Base-by-base conservation (phyloP, 176 grass and related monocot species). In the Ananas comosus region DNA sequence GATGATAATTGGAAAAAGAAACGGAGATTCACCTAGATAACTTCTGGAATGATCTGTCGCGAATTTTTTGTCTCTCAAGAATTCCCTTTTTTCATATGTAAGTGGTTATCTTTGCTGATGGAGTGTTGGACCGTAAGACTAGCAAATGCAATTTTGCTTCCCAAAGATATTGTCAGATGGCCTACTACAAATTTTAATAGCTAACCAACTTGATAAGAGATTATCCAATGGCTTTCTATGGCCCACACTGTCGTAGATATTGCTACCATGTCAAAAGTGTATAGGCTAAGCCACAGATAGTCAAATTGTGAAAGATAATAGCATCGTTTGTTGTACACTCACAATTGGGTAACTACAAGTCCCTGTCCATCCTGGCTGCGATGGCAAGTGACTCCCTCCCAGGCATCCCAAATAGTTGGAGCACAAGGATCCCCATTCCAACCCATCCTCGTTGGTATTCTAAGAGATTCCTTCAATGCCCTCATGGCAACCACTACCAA, bases 371-470 rank as follows among this genome's bases (percentile, higher is more conserved):
- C 80, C 53, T 78, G 51, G 13, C 71, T 83, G 4, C 13, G 80
- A 71, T 86, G 87, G 69, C 95, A 94, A 82, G 95, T 94, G 49
- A 99, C 90, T 19, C 95, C 95, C 81, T 99, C 95, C 95, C 90
- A 99, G 65, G 95, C 84, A 82, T 99, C 95, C 95, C 95, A 99
- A 1, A 61, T 88, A 51, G 76, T 78, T 1, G 95, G 95, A 0
- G 95, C 87, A 49, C 95, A 99, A 2, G 95, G 95, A 16, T 99
- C 95, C 2, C 95, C 95, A 0, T 99, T 99, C 95, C 95, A 99
- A 9, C 95, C 90, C 95, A 99, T 99, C 81, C 95, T 93, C 19
- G 85, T 75, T 64, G 87, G 95, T 67, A 99, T 86, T 76, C 80
- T 90, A n/a, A 99, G 87, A 0, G 90, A 94, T 42, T 99, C 90